Conservation (phyloP, 176 grass and related monocot genomes). For the Phoenix dactylifera region DNA sequence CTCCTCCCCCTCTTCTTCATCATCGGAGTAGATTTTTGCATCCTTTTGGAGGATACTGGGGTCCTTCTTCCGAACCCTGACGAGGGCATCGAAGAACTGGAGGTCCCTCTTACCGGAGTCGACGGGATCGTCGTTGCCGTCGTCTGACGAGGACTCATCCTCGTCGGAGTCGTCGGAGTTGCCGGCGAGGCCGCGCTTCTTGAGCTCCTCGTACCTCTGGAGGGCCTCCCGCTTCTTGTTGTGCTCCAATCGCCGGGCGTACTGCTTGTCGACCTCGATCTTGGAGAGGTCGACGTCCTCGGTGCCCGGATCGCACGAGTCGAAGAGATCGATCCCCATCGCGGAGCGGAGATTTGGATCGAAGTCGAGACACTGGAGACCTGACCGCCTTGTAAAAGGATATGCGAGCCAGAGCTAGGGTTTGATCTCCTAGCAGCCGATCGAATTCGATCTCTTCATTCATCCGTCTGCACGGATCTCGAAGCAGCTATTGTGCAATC, state of each 20-base stretch:
- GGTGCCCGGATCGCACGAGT: conserved; percentile 23
- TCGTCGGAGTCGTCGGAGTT: background rate
- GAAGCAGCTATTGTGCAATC: too few species aligned
- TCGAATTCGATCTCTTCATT: too few species aligned
- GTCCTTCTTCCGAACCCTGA: conserved; percentile 55
- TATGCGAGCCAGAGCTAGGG: too few species aligned
- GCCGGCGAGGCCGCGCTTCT: conserved; percentile 35
- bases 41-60: conserved; percentile 40
- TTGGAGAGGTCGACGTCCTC: conserved; percentile 37
- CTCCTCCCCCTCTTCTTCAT: background rate
- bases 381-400: too few species aligned
- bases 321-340: conserved; percentile 35
- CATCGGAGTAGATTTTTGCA: conserved; percentile 37
- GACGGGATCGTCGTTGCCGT: conserved; percentile 10
- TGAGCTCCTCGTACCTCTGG: conserved; percentile 49
- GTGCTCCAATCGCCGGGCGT: conserved; percentile 60
- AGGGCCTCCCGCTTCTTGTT: conserved; percentile 68
- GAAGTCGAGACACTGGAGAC: too few species aligned
- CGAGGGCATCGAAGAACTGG: conserved; percentile 57
- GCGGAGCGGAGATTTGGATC: too few species aligned
- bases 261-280: conserved; percentile 67
- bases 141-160: conserved; percentile 3
- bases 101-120: conserved; percentile 36
- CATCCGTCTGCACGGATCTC: too few species aligned
- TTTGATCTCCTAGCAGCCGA: too few species aligned